phyloP scores from a whole-genome alignment of 176 grass and related monocot genomes.

The Triticum timopheevii region DNA sequence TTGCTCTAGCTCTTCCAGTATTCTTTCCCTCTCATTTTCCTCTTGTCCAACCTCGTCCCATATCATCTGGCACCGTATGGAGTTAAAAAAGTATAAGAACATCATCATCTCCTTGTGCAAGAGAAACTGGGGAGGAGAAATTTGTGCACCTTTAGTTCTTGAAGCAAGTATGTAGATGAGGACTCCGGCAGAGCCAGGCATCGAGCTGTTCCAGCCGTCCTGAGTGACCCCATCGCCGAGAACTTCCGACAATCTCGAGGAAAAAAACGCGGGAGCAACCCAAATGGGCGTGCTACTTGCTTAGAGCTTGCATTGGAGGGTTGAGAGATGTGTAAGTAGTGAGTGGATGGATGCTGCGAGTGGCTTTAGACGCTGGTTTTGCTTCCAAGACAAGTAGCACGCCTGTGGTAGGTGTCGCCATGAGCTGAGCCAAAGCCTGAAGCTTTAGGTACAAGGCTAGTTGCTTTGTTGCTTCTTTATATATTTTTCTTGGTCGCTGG shows the following conservation, averaged over 20 bases:
- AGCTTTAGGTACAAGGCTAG: conserved; percentile 64
- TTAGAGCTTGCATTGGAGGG: conserved; percentile 31
- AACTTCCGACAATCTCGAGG: conserved; percentile 29
- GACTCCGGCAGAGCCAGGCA: conserved; percentile 54
- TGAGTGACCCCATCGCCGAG: conserved; percentile 65
- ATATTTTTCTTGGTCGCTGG: conserved; percentile 9
- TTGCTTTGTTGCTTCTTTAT: conserved; percentile 24
- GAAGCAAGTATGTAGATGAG: conserved; percentile 84
- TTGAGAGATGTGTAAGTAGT: conserved; percentile 38
- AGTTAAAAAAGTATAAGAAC: conserved; percentile 7
- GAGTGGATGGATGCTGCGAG: conserved; percentile 53
- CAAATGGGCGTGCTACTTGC: conserved; percentile 32
- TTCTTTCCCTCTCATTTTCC: conserved; percentile 67
- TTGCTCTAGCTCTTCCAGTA: conserved; percentile 71
- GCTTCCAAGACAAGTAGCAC: conserved; percentile 94
- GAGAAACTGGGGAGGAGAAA: conserved; percentile 16
- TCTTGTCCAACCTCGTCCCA: conserved; percentile 95
- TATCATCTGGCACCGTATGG: conserved; percentile 62
- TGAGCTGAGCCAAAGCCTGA: conserved; percentile 48
- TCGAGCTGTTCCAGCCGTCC: conserved; percentile 45
- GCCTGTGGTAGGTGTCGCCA: conserved; percentile 67
- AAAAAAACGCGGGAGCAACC: conserved; percentile 11
- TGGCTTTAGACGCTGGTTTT: conserved; percentile 86
- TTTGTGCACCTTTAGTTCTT: conserved; percentile 76
- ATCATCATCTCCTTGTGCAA: background rate